phyloP scores from a whole-genome alignment of 2,329 filamentous ascomycete species.

The Gyromitra esculenta region DNA sequence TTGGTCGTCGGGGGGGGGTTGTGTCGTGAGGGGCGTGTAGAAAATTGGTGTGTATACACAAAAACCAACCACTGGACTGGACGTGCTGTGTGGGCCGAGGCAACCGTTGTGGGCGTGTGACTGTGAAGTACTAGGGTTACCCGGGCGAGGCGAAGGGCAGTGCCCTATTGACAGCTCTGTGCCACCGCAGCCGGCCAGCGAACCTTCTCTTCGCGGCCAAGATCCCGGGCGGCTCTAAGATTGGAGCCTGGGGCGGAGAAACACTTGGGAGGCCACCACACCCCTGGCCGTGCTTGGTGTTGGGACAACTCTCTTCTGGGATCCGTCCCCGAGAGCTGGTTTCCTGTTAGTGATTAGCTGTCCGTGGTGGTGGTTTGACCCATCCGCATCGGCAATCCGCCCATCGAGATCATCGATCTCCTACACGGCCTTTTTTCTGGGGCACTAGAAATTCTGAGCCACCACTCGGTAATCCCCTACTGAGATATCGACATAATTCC shows the following conservation, averaged over 20 bases:
- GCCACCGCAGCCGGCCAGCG: background rate
- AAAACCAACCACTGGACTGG: constrained; percentile 20
- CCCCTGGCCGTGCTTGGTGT: constrained; percentile 18
- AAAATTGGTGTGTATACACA: constrained; percentile 47
- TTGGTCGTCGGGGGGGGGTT: constrained; percentile 8
- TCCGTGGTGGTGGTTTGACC: constrained; percentile 15
- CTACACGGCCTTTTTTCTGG: constrained; percentile 10
- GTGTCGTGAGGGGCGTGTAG: constrained; percentile 27
- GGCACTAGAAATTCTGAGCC: constrained; percentile 12
- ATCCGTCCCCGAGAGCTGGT: constrained; percentile 35
- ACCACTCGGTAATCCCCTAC: constrained; percentile 42
- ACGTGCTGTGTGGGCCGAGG: constrained; percentile 21
- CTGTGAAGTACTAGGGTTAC: constrained; percentile 31
- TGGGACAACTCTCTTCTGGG: constrained; percentile 29
- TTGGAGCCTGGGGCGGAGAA: constrained; percentile 19
- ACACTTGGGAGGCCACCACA: constrained; percentile 7
- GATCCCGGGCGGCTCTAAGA: constrained; percentile 4
- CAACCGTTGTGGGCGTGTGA: constrained; percentile 39
- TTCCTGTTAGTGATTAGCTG: constrained; percentile 19
- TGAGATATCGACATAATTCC: constrained; percentile 44
- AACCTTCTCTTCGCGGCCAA: background rate
- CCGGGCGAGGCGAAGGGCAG: constrained; percentile 17
- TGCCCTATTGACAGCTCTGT: constrained; percentile 3
- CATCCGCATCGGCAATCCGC: constrained; percentile 30
- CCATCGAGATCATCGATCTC: constrained; percentile 40